Evolutionary conservation across 164 flowering plant genomes (phyloP).

Genomic region (Macadamia integrifolia): DNA sequence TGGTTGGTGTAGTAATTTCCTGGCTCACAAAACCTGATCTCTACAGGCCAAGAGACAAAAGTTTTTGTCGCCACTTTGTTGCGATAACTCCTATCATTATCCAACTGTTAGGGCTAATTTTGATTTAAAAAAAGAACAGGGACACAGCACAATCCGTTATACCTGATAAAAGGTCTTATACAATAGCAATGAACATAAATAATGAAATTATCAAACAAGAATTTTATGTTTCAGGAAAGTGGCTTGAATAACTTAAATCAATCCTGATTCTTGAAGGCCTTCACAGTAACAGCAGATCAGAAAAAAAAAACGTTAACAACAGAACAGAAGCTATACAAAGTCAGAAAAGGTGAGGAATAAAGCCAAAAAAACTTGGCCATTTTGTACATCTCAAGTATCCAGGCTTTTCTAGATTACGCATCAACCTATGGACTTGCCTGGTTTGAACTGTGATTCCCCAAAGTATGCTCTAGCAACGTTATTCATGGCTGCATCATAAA

Average conservation of each 20-base stretch:
- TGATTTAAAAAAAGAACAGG: not conserved
- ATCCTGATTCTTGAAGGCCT: not conserved
- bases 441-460: too few relatives aligned
- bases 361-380: too few relatives aligned
- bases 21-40: slow-evolving; percentile 84
- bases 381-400: too few relatives aligned
- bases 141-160: not conserved
- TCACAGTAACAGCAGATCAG: not conserved
- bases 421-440: too few relatives aligned
- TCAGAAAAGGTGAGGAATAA: too few relatives aligned
- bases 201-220: not conserved
- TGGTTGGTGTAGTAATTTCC: slow-evolving; percentile 40
- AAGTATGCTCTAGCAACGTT: too few relatives aligned
- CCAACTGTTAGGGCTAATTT: slow-evolving; percentile 7
- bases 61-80: slow-evolving; percentile 58
- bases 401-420: too few relatives aligned
- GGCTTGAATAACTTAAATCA: not conserved
- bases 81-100: slow-evolving; percentile 62
- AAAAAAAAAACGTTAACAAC: too few relatives aligned
- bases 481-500: too few relatives aligned
- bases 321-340: too few relatives aligned
- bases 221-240: not conserved
- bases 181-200: not conserved
- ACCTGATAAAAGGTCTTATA: too few relatives aligned
- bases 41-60: slow-evolving; percentile 82